A percentile compares a stretch with the other conserved stretches of the same genome.
Evolutionary conservation across 2,329 filamentous ascomycete species (phyloP).

Genomic region (Nemania sp.): DNA sequence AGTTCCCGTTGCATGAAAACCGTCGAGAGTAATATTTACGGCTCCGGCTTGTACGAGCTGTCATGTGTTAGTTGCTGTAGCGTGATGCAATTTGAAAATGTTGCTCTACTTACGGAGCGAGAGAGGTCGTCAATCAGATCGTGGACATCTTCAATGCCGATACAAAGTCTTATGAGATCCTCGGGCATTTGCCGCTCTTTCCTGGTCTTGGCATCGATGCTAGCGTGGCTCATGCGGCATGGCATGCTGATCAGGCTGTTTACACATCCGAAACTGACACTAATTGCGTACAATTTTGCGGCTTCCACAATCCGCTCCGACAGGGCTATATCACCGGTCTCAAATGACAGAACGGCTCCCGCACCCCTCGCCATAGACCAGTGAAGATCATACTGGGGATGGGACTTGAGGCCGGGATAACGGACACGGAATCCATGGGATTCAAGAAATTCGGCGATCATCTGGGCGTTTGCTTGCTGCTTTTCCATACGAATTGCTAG

Average conservation of each 20-base stretch:
- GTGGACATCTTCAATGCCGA: conserved; percentile 93
- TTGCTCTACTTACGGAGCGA: conserved; percentile 77
- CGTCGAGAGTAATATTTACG: conserved; percentile 85
- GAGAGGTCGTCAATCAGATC: conserved; percentile 94
- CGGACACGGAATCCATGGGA: conserved; percentile 91
- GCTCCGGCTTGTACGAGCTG: conserved; percentile 94
- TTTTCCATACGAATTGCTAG: conserved; percentile 98
- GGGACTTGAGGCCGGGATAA: conserved; percentile 92
- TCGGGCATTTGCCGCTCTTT: conserved; percentile 92
- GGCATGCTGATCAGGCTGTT: conserved; percentile 99
- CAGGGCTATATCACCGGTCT: conserved; percentile 86
- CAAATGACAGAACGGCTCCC: conserved; percentile 94
- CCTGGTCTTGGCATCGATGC: conserved; percentile 94
- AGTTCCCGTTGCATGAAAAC: conserved; percentile 72
- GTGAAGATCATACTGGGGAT: conserved; percentile 96
- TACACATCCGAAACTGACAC: conserved; percentile 96
- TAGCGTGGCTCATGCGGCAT: conserved; percentile 99
- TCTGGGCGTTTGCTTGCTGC: conserved; percentile 91
- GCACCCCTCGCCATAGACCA: conserved; percentile 95
- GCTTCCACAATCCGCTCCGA: conserved; percentile 96
- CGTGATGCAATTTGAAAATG: conserved; percentile 7
- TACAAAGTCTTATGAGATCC: conserved; percentile 94
- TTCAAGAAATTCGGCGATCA: conserved; percentile 93
- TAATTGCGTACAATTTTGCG: conserved; percentile 91
- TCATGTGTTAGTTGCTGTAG: conserved; percentile 44